Base-by-base conservation (phyloP, 2,329 filamentous ascomycete species). In the Chaetomium olivaceum region DNA sequence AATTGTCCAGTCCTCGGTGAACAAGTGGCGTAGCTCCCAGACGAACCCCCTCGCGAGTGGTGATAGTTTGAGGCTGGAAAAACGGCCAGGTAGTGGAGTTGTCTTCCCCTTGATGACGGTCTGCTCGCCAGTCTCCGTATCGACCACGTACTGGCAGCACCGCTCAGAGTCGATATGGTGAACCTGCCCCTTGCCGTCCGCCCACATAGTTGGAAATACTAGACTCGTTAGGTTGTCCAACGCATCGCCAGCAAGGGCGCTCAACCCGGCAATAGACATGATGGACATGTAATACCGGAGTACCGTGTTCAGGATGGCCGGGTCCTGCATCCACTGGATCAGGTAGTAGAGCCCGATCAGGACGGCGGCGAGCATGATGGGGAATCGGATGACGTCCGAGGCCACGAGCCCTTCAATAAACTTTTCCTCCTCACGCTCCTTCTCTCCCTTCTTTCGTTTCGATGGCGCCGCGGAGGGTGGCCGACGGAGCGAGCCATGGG, bases 251-350 rank as follows among this genome's bases (percentile, higher is more conserved):
- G 93, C 79, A 27, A 97, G 83, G 52, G 87, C 88, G 9, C 88
- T 83, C 19, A 95, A 83, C 67, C 91, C 92, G 68, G 91, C 89
- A n/a, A 96, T 78, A 0, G 91, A 92, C 74, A 94, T 87, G 65
- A 87, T 77, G 3, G 91, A 91, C 78, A 97, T 93, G 80, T 98
- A 97, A 73, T 85, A 87, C 48, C 91, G 89, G 25, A 98, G 80
- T 48, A 96, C 85, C 77, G 89, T 91, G 80, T 94, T 97, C 73
- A 98, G 79, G 25, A 96, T 80, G 12, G 88, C 83, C 0, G 93
- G 89, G 73, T 97, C 91, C 70, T 94, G 83, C 63, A 97, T 85
- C 85, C 90, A 95, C 76, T 96, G 92, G 74, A 98, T 92, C 66
- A 97, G 82, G 72, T 93, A 89, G 80, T 98, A 98, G 14, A 98